Percentiles rank a stretch among this genome's conserved stretches.
Conservation (phyloP, 1,139 yeast genomes). For the Geotrichum candidum region DNA sequence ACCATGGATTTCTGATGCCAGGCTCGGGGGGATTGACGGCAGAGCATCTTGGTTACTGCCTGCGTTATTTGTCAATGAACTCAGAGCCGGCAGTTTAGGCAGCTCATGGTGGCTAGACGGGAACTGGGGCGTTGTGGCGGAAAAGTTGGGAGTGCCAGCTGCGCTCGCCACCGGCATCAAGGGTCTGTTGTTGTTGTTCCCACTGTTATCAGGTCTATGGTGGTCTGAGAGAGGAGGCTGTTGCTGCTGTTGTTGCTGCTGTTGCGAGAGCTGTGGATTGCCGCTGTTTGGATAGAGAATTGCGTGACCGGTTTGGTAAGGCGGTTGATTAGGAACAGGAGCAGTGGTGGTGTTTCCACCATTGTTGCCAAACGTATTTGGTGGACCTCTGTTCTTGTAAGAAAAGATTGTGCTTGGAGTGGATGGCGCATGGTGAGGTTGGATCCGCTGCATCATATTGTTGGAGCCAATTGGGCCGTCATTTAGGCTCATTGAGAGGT, state of each 20-base stretch:
- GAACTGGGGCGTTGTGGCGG: constrained; percentile 15
- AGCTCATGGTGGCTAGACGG: constrained; percentile 4
- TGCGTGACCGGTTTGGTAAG: not conserved
- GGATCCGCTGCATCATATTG: constrained; percentile 13
- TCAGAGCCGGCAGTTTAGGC: constrained; percentile 14
- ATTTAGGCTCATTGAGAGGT: not conserved
- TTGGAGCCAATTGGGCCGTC: constrained; percentile 20
- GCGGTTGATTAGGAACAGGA: not conserved
- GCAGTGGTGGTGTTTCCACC: not conserved
- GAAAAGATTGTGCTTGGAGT: constrained; percentile 16
- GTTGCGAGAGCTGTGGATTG: not conserved
- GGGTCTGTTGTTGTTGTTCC: not conserved
- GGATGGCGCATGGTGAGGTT: constrained; percentile 6
- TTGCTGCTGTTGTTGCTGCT: not conserved
- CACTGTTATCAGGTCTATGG: not conserved
- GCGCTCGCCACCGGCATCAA: not conserved
- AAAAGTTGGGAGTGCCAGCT: constrained; percentile 5
- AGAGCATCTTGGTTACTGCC: constrained; percentile 7
- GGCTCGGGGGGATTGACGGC: constrained; percentile 12
- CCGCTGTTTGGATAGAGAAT: constrained; percentile 3
- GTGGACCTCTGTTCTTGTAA: not conserved
- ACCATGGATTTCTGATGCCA: not conserved
- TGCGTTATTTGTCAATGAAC: constrained; percentile 12
- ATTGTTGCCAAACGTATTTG: constrained; percentile 1
- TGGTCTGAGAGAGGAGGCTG: not conserved